Percentiles rank a stretch among this genome's conserved stretches.
These are phyloP conservation scores for Penicillium alfredii DNA, from an alignment of 495 filamentous ascomycete genomes.

Conservation along the genomic window DNA sequence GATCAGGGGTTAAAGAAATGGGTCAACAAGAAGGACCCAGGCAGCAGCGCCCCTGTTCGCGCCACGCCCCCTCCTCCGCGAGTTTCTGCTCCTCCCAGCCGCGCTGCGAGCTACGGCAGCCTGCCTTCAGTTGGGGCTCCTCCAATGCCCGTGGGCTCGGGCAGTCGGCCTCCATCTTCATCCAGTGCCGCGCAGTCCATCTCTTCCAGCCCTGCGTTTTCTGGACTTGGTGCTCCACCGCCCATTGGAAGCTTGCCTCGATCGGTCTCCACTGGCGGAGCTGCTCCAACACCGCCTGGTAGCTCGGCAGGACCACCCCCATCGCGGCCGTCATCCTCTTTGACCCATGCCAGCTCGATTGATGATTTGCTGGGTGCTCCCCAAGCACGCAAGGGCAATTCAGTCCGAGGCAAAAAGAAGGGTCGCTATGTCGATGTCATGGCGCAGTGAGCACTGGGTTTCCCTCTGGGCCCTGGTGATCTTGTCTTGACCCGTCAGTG, in stretches of 20 bases:
- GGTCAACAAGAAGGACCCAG: conserved; percentile 88
- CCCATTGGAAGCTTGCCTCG: conserved; percentile 24
- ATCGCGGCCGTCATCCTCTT: conserved; percentile 54
- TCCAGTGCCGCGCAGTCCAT: conserved; percentile 30
- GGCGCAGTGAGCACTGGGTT: conserved; percentile 42
- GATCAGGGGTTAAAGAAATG: conserved; percentile 93
- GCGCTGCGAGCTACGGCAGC: conserved; percentile 33
- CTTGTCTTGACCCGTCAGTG: conserved; percentile 1
- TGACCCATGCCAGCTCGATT: conserved; percentile 77
- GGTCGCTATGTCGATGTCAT: conserved; percentile 91
- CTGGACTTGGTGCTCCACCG: conserved; percentile 28
- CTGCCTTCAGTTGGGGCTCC: conserved; percentile 27
- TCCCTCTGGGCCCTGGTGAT: conserved; percentile 1
- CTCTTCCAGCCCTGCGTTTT: conserved; percentile 37
- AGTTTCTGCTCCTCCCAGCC: conserved; percentile 38
- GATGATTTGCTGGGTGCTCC: conserved; percentile 77
- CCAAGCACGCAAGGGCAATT: conserved; percentile 57
- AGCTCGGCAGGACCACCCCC: conserved; percentile 25
- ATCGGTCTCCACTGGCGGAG: conserved; percentile 34
- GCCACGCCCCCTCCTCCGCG: conserved; percentile 49
- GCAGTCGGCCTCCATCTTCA: conserved; percentile 37
- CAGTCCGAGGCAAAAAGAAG: conserved; percentile 70
- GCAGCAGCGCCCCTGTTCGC: conserved; percentile 40
- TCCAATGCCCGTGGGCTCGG: conserved; percentile 24
- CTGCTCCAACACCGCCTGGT: conserved; percentile 28